phyloP scores from a whole-genome alignment of 495 filamentous ascomycete species.

The Penicillium atrosanguineum region DNA sequence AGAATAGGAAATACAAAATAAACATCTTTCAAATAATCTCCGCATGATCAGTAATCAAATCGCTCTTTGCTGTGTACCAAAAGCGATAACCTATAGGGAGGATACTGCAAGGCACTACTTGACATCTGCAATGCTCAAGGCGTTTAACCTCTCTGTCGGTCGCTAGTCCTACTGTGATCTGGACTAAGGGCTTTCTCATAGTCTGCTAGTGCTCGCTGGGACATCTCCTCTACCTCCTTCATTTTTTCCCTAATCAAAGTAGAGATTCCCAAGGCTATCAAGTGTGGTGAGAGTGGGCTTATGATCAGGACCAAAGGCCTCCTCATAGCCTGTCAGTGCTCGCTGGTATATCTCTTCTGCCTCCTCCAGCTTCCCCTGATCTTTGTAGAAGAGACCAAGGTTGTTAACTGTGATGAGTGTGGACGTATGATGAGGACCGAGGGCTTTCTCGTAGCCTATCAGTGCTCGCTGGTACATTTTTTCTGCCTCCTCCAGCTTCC shows the following conservation, averaged over 20 bases:
- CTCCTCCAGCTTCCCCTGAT: constrained; percentile 37
- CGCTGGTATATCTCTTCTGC: constrained; percentile 37
- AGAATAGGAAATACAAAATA: no score
- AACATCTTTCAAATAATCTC: no score
- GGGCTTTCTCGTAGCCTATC: constrained; percentile 30
- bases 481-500: constrained; percentile 34
- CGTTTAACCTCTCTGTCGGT: no score
- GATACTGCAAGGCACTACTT: no score
- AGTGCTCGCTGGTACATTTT: constrained; percentile 32
- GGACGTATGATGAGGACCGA: constrained; percentile 25
- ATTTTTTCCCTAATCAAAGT: constrained; percentile 27
- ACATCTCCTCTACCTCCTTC: constrained; percentile 35
- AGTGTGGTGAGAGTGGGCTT: constrained; percentile 34
- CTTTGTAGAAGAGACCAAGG: constrained; percentile 30
- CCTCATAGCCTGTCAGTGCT: constrained; percentile 29
- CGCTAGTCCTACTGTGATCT: constrained; percentile 9
- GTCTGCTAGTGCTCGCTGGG: constrained; percentile 17
- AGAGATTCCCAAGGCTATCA: constrained; percentile 29
- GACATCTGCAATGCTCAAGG: no score
- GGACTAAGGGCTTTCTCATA: constrained; percentile 25
- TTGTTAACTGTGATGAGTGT: constrained; percentile 33
- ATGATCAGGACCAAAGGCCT: constrained; percentile 34
- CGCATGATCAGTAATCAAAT: no score
- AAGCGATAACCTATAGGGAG: no score
- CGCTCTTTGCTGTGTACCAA: no score